Conservation (phyloP, 2,329 filamentous ascomycete genomes). For the Cladosporium sphaerospermum region DNA sequence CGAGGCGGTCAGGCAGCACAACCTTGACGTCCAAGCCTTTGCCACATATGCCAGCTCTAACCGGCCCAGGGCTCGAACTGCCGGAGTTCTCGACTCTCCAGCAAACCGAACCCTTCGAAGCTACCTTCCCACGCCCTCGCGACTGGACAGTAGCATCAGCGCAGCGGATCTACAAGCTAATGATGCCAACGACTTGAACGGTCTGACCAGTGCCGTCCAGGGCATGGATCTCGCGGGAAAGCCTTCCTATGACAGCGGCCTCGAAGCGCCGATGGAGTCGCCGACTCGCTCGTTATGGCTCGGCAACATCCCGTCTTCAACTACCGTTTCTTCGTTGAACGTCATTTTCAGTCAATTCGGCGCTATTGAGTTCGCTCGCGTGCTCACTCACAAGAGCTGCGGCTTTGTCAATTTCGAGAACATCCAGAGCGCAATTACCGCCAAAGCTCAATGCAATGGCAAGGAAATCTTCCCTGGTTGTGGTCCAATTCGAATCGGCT, state of each 20-base stretch:
- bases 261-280: slow-evolving; percentile 76
- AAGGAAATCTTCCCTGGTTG: slow-evolving; percentile 98
- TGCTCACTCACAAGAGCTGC: slow-evolving; percentile 97
- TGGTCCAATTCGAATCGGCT: slow-evolving; percentile 90
- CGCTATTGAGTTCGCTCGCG: slow-evolving; percentile 81
- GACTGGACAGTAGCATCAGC: slow-evolving; percentile 69
- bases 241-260: slow-evolving; percentile 57
- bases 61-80: slow-evolving; percentile 82
- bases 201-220: slow-evolving; percentile 75
- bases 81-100: slow-evolving; percentile 80
- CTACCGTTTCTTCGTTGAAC: slow-evolving; percentile 87
- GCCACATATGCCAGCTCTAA: slow-evolving; percentile 75
- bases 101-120: slow-evolving; percentile 57
- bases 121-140: slow-evolving; percentile 70
- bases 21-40: slow-evolving; percentile 87
- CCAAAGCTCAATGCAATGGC: slow-evolving; percentile 81
- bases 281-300: slow-evolving; percentile 95
- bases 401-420: slow-evolving; percentile 97
- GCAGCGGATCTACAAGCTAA: slow-evolving; percentile 67
- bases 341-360: slow-evolving; percentile 96
- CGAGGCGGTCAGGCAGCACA: slow-evolving; percentile 79
- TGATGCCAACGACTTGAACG: slow-evolving; percentile 72
- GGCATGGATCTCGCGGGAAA: slow-evolving; percentile 67
- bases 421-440: slow-evolving; percentile 82
- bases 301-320: slow-evolving; percentile 93